Conservation (phyloP, 2,329 filamentous ascomycete species). For the Alternaria conjuncta region DNA sequence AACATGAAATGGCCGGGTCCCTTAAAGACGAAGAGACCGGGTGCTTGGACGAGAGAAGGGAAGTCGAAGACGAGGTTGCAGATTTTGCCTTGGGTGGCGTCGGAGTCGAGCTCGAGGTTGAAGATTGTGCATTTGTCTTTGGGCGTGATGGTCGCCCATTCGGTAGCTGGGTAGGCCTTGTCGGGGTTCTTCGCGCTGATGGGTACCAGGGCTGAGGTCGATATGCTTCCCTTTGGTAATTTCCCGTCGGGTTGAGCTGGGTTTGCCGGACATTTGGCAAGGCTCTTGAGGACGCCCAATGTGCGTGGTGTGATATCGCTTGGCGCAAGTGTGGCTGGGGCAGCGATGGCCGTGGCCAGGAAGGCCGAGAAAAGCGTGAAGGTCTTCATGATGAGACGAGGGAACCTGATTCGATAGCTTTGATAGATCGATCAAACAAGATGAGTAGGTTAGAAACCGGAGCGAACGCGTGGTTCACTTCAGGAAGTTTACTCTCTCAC, state of each 20-base stretch:
- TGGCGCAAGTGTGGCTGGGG: constrained; percentile 40
- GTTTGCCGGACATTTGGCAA: constrained; percentile 22
- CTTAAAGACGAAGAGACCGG: constrained; percentile 35
- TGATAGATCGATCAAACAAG: background rate
- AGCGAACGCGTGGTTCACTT: background rate
- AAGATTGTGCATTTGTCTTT: constrained; percentile 41
- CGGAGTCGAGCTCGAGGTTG: constrained; percentile 32
- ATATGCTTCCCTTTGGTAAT: constrained; percentile 28
- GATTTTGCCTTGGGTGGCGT: constrained; percentile 30
- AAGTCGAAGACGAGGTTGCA: constrained; percentile 43
- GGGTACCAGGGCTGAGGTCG: constrained; percentile 25
- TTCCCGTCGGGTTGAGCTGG: constrained; percentile 26
- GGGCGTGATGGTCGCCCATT: constrained; percentile 30
- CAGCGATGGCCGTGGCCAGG: constrained; percentile 46
- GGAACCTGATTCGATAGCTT: background rate
- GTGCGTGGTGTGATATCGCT: background rate
- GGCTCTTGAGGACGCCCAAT: constrained; percentile 22
- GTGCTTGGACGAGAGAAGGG: constrained; percentile 19
- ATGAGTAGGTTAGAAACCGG: background rate
- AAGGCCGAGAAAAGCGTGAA: constrained; percentile 43
- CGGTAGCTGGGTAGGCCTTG: constrained; percentile 21
- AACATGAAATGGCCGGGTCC: constrained; percentile 33
- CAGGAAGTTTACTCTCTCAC: background rate
- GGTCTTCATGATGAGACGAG: constrained; percentile 28
- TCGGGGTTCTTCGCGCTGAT: constrained; percentile 29